Percentiles rank a stretch among this genome's conserved stretches.
These are phyloP conservation scores for Boechera stricta DNA, from an alignment of 345 rosid species.

Conservation along the genomic window DNA sequence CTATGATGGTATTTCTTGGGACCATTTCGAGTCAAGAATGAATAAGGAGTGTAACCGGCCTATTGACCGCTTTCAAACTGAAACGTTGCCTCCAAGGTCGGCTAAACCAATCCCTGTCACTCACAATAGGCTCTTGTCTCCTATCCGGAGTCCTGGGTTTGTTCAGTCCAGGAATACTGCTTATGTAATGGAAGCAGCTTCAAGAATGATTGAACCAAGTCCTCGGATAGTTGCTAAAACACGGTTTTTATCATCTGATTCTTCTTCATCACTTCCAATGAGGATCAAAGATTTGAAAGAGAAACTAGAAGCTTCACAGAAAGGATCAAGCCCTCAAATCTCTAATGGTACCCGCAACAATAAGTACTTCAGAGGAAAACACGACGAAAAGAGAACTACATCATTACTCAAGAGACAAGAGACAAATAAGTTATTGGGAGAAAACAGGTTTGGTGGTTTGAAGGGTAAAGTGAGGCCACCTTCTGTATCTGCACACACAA, in stretches of 20 bases:
- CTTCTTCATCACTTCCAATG: constrained; percentile 60
- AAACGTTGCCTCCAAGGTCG: constrained; percentile 76
- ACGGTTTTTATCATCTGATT: constrained; percentile 48
- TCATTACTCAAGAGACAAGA: constrained; percentile 15
- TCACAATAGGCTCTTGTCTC: constrained; percentile 60
- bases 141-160: constrained; percentile 64
- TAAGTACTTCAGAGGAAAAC: constrained; percentile 28
- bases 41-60: constrained; percentile 49
- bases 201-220: constrained; percentile 76
- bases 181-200: constrained; percentile 78
- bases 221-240: constrained; percentile 49
- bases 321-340: constrained; percentile 49
- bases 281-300: constrained; percentile 75
- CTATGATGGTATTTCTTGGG: constrained; percentile 42
- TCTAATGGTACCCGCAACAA: constrained; percentile 35
- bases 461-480: constrained; percentile 55
- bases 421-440: constrained; percentile 43
- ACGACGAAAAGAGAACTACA: constrained; percentile 27
- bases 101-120: constrained; percentile 70
- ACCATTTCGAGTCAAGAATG: constrained; percentile 44
- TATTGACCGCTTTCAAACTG: constrained; percentile 81
- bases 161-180: constrained; percentile 56
- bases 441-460: constrained; percentile 42
- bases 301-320: constrained; percentile 70
- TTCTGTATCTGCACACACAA: constrained; percentile 51